A percentile compares a stretch with the other conserved stretches of the same genome.
phyloP scores from a whole-genome alignment of 2,329 filamentous ascomycete genomes.

The Claviceps humidiphila region DNA sequence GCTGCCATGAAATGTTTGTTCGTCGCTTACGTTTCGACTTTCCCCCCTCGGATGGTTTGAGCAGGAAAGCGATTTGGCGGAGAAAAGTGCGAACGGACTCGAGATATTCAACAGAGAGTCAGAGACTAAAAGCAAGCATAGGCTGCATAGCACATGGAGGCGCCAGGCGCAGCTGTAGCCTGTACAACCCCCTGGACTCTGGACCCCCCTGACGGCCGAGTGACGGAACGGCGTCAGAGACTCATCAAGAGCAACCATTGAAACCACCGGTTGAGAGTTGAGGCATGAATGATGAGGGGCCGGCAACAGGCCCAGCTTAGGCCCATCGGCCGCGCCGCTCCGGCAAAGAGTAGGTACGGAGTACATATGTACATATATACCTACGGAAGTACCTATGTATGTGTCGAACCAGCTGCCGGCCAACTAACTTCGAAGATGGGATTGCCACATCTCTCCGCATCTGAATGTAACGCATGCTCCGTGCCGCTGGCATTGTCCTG shows the following conservation, averaged over 20 bases:
- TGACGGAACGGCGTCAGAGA: neutral
- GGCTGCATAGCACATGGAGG: neutral
- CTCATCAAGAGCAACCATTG: too few species aligned
- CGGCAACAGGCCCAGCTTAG: neutral
- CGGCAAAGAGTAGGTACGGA: too few species aligned
- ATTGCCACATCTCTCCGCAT: neutral
- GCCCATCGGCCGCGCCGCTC: too few species aligned
- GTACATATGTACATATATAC: too few species aligned
- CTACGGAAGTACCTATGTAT: too few species aligned
- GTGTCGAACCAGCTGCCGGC: too few species aligned
- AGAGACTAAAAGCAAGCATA: neutral
- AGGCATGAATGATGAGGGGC: neutral
- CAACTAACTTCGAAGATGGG: too few species aligned
- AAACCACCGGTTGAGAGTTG: too few species aligned
- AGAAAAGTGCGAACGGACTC: neutral
- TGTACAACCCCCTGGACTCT: neutral
- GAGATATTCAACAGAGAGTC: neutral
- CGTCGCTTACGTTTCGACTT: too few species aligned
- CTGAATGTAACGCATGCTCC: neutral
- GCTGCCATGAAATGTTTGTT: neutral
- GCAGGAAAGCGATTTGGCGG: neutral
- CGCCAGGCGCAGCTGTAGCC: neutral
- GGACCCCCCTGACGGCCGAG: neutral
- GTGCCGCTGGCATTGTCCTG: too few species aligned
- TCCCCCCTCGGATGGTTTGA: neutral